Conservation (phyloP, 345 rosid genomes). For the Limnanthes douglasii region DNA sequence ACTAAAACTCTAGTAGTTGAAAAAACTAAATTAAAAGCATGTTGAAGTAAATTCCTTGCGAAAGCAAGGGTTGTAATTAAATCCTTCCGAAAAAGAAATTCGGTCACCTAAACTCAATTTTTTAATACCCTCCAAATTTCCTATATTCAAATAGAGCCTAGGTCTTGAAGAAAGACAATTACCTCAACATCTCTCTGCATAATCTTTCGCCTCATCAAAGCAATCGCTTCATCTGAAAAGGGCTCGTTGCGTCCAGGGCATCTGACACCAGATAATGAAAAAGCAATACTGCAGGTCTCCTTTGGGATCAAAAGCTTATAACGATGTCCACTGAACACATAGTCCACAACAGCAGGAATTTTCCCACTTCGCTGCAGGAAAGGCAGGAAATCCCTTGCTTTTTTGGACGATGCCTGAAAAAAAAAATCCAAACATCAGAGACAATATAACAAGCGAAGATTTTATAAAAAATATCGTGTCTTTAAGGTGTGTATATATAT, state of each 20-base stretch:
- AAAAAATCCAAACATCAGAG: slow-evolving; percentile 1
- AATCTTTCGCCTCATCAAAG: slow-evolving; percentile 83
- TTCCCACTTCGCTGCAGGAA: slow-evolving; percentile 63
- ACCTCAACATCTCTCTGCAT: slow-evolving; percentile 99
- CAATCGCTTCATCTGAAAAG: slow-evolving; percentile 86
- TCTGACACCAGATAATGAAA: slow-evolving; percentile 94
- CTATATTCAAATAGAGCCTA: no score
- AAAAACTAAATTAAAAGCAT: no score
- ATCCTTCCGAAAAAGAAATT: no score
- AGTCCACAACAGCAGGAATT: slow-evolving; percentile 80
- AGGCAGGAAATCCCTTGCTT: slow-evolving; percentile 83
- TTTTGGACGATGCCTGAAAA: slow-evolving; percentile 58
- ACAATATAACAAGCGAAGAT: not conserved
- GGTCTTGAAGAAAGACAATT: no score
- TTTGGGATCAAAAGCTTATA: slow-evolving; percentile 85
- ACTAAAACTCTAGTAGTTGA: no score
- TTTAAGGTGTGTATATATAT: not conserved
- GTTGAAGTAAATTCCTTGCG: not conserved
- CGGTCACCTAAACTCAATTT: no score
- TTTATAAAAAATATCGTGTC: not conserved
- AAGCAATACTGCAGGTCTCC: slow-evolving; percentile 93
- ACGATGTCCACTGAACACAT: slow-evolving; percentile 97
- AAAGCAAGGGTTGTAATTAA: not conserved
- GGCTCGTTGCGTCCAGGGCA: slow-evolving; percentile 95
- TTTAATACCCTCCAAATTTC: no score